phyloP scores from a whole-genome alignment of 805 yeast species.

The Wickerhamiella allomyrinae region DNA sequence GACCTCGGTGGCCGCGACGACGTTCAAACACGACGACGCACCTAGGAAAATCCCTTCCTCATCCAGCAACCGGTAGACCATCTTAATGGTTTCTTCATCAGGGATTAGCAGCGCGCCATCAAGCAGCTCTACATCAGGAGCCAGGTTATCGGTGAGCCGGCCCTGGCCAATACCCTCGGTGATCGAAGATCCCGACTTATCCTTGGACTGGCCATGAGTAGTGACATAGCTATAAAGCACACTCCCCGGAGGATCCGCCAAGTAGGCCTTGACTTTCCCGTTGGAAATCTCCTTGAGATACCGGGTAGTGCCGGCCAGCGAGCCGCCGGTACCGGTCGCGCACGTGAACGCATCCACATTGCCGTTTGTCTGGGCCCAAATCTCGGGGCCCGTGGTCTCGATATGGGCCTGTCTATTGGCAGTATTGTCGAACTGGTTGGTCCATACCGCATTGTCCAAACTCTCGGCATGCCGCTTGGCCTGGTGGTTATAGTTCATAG shows the following conservation, averaged over 20 bases:
- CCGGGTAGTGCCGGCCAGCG: slow-evolving; percentile 74
- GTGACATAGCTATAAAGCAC: slow-evolving; percentile 66
- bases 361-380: slow-evolving; percentile 72
- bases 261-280: slow-evolving; percentile 45
- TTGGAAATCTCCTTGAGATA: slow-evolving; percentile 56
- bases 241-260: slow-evolving; percentile 93
- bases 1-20: slow-evolving; percentile 70
- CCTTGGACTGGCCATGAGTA: slow-evolving; percentile 51
- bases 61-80: slow-evolving; percentile 70
- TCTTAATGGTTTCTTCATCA: slow-evolving; percentile 66
- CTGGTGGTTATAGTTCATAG: slow-evolving; percentile 74
- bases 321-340: slow-evolving; percentile 88
- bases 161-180: slow-evolving; percentile 98
- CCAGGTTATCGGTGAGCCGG: slow-evolving; percentile 70
- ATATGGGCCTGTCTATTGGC: slow-evolving; percentile 83
- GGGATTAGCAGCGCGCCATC: slow-evolving; percentile 73
- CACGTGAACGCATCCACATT: slow-evolving; percentile 76
- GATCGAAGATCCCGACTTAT: slow-evolving; percentile 68
- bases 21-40: slow-evolving; percentile 82
- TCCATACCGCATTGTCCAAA: slow-evolving; percentile 74
- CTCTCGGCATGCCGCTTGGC: slow-evolving; percentile 73
- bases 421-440: slow-evolving; percentile 79
- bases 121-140: slow-evolving; percentile 52
- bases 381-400: slow-evolving; percentile 85
- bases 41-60: slow-evolving; percentile 87